Conservation (phyloP, 164 flowering plant species). For the Euptelea pleiosperma region DNA sequence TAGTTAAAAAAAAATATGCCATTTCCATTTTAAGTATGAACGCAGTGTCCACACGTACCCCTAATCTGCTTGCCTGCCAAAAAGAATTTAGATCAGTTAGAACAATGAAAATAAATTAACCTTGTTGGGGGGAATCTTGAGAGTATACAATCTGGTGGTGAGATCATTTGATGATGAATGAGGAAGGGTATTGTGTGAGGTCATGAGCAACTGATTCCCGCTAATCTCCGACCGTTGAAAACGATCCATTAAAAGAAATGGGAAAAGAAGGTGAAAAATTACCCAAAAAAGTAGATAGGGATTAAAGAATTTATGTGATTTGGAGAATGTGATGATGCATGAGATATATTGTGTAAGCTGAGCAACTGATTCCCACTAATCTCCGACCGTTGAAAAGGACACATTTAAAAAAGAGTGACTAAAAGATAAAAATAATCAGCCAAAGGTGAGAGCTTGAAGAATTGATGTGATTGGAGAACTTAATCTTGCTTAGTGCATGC, state of each 20-base stretch:
- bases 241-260: constrained; percentile 27
- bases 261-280: constrained; percentile 25
- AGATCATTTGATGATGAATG: constrained; percentile 22
- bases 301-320: constrained; percentile 43
- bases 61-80: too few relatives aligned
- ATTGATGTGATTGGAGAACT: constrained; percentile 45
- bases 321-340: constrained; percentile 15
- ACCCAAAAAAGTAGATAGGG: constrained; percentile 28
- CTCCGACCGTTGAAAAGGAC: constrained; percentile 24
- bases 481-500: constrained; percentile 49
- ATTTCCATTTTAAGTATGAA: too few relatives aligned
- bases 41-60: too few relatives aligned
- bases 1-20: too few relatives aligned
- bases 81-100: too few relatives aligned
- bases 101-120: too few relatives aligned
- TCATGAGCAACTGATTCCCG: too few relatives aligned
- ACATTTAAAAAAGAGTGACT: constrained; percentile 25
- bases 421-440: constrained; percentile 24
- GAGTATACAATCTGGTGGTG: too few relatives aligned
- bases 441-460: constrained; percentile 37
- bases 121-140: too few relatives aligned
- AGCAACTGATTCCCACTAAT: constrained; percentile 32
- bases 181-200: too few relatives aligned
- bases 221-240: constrained; percentile 24
- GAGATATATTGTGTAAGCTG: too few relatives aligned